Evolutionary conservation across 164 flowering plant species (phyloP), one percentile per base, ranked within the genome.

Genomic region (Dillenia suffruticosa): DNA sequence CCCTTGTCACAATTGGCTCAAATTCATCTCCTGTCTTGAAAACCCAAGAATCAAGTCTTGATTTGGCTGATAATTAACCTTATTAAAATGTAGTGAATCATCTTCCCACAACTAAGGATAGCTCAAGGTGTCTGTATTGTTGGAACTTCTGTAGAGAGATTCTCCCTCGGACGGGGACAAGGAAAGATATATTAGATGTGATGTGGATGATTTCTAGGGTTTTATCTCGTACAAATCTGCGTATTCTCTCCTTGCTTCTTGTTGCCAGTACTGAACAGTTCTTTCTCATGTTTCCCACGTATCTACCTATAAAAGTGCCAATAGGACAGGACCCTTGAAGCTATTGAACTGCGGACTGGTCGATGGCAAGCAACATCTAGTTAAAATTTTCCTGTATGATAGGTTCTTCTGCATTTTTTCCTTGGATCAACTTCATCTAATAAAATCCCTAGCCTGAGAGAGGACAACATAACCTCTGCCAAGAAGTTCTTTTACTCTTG

Each of bases 91-190:
- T 48, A 51, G 60, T 48, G 55, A 49, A 58, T 61, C 43, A 49
- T 64, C 54, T 66, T 51, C 59, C 69, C 51, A 57, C 54, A 49
- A 48, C 46, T 53, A 22, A 61, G 72, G 72, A 68, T 51, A 57
- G 49, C 63, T 57, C 26, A 51, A 61, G 22, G 40, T 49, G 45
- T 64, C 61, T n/a, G 59, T 32, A 15, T 66, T 11, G 32, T 54
- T 63, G 12, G 58, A 55, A 44, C 54, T 49, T 67, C 56, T 61
- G 54, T 49, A n/a, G 5, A 9, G 51, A 50, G 54, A 45, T 24
- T 62, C 53, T 52, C 3, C 10, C 48, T 9, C 17, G n/a, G 40
- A 56, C 2, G 50, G 49, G 49, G 52, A 59, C 40, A 54, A 48
- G 51, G 12, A 10, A 19, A 40, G 32, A 15, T 32, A 26, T 26